Evolutionary conservation across 1,284 basidiomycete genomes (phyloP).

Genomic region (Neonothopanus nambi): DNA sequence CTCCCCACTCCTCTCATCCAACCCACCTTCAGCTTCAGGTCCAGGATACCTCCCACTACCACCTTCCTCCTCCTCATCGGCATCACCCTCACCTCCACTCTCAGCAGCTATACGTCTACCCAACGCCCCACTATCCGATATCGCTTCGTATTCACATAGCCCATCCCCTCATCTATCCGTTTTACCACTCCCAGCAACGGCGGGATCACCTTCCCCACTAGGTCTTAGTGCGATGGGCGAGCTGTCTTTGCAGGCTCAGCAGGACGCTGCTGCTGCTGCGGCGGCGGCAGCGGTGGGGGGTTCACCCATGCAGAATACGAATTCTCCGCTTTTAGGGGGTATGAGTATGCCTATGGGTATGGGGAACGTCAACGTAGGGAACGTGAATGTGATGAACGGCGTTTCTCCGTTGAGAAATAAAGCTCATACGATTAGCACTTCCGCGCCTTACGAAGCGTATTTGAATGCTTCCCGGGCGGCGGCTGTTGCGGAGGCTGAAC

Average conservation of each 20-base stretch:
- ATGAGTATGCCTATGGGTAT: neutral
- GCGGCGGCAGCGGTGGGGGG: no score
- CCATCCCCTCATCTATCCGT: constrained; percentile 25
- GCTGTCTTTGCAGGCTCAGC: neutral
- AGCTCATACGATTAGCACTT: constrained; percentile 11
- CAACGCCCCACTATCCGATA: constrained; percentile 64
- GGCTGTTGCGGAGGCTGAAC: neutral
- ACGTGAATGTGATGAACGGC: no score
- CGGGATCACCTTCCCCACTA: constrained; percentile 18
- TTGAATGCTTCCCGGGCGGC: constrained; percentile 1
- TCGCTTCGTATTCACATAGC: constrained; percentile 45
- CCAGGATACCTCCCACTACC: constrained; percentile 55
- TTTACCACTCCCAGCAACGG: constrained; percentile 37
- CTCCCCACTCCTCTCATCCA: constrained; percentile 61
- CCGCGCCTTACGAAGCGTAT: constrained; percentile 8
- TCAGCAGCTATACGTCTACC: constrained; percentile 57
- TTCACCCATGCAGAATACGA: no score
- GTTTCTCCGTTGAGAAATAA: neutral
- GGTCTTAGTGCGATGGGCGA: neutral
- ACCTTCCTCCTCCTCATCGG: constrained; percentile 35
- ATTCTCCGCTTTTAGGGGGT: neutral
- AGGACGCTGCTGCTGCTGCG: neutral
- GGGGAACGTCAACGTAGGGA: neutral
- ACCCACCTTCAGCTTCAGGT: constrained; percentile 39
- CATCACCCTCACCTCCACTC: constrained; percentile 9